Evolutionary conservation across 768 basidiomycete genomes (phyloP), one percentile per base, ranked within the genome.

Genomic region (Naganishia vaughanmartiniae): DNA sequence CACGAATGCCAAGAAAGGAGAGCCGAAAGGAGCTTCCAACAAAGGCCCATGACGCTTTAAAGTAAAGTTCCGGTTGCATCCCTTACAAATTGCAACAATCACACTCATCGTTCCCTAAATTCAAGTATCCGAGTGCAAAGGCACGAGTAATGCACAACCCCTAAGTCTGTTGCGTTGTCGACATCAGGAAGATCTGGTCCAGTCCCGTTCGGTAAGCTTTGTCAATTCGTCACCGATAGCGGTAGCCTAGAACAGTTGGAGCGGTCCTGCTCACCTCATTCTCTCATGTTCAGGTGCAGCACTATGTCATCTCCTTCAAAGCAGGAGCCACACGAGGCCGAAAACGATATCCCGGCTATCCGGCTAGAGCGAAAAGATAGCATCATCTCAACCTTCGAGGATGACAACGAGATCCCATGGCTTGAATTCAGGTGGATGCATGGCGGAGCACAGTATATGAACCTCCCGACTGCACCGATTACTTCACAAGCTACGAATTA

Each of bases 381-480:
- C 77, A 46, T 19, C 30, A 57, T 57, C 26, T 68, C 67, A 6
- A 58, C 48, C 4, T 14, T 53, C 14, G 68, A 69, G 46, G 56
- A 45, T 15, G 68, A 69, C 30, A 36, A 51, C 42, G 68, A 69
- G 11, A 51, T 58, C 15, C 68, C 68, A 4, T 48, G 54, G 57
- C 42, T 69, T 5, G 68, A 69, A 28, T 63, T 51, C 45, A 42
- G 68, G 21, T 81, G 80, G 80, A 75, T 79, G 21, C 80, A 81
- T 67, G 77, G 77, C 17, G 80, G 80, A 1, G 74, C 80, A 5
- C 77, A 78, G 67, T 74, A 78, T 58, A 75, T 81, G 36, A 75
- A 77, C 70, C 75, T 81, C 4, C 75, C 76, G 1, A 72, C 78
- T 2, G 78, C 72, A 33, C 80, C 80, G 9, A 76, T 81, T 34